Evolutionary conservation across 352 stramenopile genomes (phyloP), one percentile per base, ranked within the genome.

Genomic region (Phytophthora brassicae): DNA sequence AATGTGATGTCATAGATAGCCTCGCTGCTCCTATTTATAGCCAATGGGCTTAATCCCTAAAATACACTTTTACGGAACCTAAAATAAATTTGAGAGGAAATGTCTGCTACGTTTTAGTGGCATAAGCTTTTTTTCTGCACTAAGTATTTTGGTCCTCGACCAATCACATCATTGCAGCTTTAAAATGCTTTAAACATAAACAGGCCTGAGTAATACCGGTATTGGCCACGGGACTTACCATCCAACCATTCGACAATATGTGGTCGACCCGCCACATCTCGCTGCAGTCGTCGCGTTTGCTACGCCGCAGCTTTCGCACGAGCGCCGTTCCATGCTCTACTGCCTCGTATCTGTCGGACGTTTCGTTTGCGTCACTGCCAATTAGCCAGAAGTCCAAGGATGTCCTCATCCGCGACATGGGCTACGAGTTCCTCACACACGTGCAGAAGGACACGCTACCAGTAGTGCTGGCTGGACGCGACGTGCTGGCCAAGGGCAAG

Each of bases 401-500:
- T 45, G 87, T 90, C 8, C 76, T 96, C 26, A 71, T 81, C 8
- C 71, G 94, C 54, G 81, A 84, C 19, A 82, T 97, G 60, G 71
- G 84, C 45, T 96, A 96, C 56, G 74, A 94, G 59, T 77, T 74
- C 39, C 89, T 97, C 71, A 98, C 94, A 17, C 68, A 90, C 52
- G 84, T 98, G 47, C 95, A 98, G 68, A 82, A 83, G 23, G 75
- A 90, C 38, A 92, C 92, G 45, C 88, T 97, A 59, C 63, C 81
- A n/a, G 44, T 75, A 26, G 76, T 87, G 33, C 63, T 89, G 17
- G 50, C 74, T 22, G 94, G 95, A 41, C 77, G 81, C 41, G 94
- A 98, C 73, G 75, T 98, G 50, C 74, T 99, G 35, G 93, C 82
- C 42, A 97, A 97, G 66, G 62, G 88, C 39, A 96, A 94, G 66